Evolutionary conservation across 495 filamentous ascomycete species (phyloP).

Genomic region (Lasiosphaeria ovina): DNA sequence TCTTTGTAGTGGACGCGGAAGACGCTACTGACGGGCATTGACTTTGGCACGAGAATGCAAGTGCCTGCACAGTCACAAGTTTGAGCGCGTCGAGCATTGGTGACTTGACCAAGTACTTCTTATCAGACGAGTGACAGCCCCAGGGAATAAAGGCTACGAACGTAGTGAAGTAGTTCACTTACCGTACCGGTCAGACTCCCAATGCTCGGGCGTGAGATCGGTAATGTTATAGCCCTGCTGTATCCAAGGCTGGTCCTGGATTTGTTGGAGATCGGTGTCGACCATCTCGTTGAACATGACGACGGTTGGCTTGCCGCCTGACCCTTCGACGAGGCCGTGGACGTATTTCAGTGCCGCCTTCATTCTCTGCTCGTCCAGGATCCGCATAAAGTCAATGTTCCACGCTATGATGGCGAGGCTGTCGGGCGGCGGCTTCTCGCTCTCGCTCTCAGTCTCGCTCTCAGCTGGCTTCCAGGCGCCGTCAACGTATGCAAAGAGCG

Average conservation of each 20-base stretch:
- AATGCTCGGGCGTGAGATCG: conserved; percentile 32
- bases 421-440: neutral
- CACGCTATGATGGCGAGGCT: conserved; percentile 33
- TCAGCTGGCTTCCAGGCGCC: neutral
- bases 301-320: conserved; percentile 28
- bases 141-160: neutral
- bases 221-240: conserved; percentile 45
- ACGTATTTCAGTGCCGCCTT: conserved; percentile 42
- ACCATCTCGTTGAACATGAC: conserved; percentile 55
- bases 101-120: no score
- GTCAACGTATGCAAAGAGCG: neutral
- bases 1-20: conserved; percentile 47
- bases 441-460: neutral
- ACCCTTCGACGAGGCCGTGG: conserved; percentile 18
- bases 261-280: conserved; percentile 37
- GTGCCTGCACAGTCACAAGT: conserved; percentile 42
- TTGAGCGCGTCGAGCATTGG: no score
- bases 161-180: neutral
- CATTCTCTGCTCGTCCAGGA: conserved; percentile 41
- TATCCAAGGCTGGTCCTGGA: conserved; percentile 43
- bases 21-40: conserved; percentile 36
- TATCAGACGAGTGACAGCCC: neutral
- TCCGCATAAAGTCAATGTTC: conserved; percentile 54
- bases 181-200: conserved; percentile 16
- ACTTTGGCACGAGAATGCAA: conserved; percentile 47